These are phyloP conservation scores for Aspergillus aculeatinus DNA, from an alignment of 2,329 filamentous ascomycete species.

Conservation along the genomic window DNA sequence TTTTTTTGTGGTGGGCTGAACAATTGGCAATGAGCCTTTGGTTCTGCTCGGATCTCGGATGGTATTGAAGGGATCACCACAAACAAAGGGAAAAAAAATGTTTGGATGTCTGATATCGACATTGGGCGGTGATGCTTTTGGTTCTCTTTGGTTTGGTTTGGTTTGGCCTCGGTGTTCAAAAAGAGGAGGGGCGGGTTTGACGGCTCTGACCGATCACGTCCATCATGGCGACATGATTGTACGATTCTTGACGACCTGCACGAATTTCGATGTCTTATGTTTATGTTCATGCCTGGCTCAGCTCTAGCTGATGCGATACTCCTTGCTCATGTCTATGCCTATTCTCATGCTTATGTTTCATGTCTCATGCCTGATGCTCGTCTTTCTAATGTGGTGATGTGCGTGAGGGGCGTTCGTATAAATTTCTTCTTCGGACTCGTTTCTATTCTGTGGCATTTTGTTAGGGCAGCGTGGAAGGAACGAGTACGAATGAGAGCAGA, in stretches of 20 bases:
- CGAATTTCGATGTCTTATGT: constrained; percentile 19
- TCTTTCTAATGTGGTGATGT: constrained; percentile 9
- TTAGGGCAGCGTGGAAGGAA: constrained; percentile 17
- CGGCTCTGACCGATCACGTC: constrained; percentile 24
- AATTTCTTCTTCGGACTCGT: constrained; percentile 16
- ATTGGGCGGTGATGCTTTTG: constrained; percentile 7
- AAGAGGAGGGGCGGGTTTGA: constrained; percentile 20
- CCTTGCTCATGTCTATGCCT: neutral
- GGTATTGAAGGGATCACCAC: constrained; percentile 17
- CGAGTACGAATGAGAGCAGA: constrained; percentile 19
- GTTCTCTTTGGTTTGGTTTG: constrained; percentile 21
- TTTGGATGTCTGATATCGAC: neutral
- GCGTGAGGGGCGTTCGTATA: constrained; percentile 17
- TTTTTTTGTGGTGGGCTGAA: constrained; percentile 16
- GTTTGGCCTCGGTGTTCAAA: constrained; percentile 14
- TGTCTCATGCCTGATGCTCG: constrained; percentile 10
- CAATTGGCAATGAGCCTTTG: constrained; percentile 9
- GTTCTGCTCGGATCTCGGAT: constrained; percentile 14
- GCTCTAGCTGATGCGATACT: no score
- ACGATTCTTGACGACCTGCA: constrained; percentile 29
- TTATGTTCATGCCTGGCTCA: constrained; percentile 9
- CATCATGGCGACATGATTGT: constrained; percentile 29
- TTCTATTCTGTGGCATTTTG: constrained; percentile 14
- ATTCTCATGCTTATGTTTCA: constrained; percentile 14
- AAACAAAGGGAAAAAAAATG: constrained; percentile 12